Evolutionary conservation across 1,139 yeast genomes (phyloP).

Genomic region (Pichia sp.): DNA sequence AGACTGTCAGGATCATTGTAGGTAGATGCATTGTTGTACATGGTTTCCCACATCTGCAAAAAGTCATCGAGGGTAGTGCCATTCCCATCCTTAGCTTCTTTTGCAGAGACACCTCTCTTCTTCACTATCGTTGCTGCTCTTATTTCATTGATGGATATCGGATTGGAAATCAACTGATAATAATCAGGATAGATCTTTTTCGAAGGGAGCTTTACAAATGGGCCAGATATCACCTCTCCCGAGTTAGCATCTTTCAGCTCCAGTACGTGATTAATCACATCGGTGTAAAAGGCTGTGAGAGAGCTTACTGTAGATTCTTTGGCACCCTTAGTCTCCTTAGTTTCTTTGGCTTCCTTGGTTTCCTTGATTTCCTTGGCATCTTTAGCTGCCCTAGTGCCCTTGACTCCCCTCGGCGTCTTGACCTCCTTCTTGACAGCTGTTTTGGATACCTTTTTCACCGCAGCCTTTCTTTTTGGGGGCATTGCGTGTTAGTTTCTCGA

Average conservation of each 20-base stretch:
- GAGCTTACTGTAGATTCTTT: no score
- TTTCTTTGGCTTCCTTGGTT: neutral
- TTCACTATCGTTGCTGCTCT: slow-evolving; percentile 26
- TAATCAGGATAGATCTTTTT: slow-evolving; percentile 56
- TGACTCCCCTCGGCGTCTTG: no score
- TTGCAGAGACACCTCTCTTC: slow-evolving; percentile 6
- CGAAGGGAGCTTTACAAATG: slow-evolving; percentile 20
- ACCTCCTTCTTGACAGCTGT: no score
- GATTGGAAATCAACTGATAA: slow-evolving; percentile 54
- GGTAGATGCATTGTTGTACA: slow-evolving; percentile 52
- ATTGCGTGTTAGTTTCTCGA: neutral
- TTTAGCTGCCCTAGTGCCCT: neutral
- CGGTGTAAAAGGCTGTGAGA: slow-evolving; percentile 6
- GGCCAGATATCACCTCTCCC: slow-evolving; percentile 16
- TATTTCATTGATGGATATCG: slow-evolving; percentile 64
- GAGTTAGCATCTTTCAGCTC: slow-evolving; percentile 13
- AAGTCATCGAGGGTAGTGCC: slow-evolving; percentile 32
- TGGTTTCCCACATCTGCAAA: slow-evolving; percentile 45
- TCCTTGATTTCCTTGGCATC: neutral
- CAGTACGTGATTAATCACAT: slow-evolving; percentile 4
- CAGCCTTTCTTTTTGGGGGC: neutral
- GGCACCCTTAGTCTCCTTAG: neutral
- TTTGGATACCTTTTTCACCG: neutral
- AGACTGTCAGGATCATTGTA: slow-evolving; percentile 58
- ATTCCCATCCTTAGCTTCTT: slow-evolving; percentile 4